Conservation (phyloP, 2,329 filamentous ascomycete species). For the Peltaster fructicola region DNA sequence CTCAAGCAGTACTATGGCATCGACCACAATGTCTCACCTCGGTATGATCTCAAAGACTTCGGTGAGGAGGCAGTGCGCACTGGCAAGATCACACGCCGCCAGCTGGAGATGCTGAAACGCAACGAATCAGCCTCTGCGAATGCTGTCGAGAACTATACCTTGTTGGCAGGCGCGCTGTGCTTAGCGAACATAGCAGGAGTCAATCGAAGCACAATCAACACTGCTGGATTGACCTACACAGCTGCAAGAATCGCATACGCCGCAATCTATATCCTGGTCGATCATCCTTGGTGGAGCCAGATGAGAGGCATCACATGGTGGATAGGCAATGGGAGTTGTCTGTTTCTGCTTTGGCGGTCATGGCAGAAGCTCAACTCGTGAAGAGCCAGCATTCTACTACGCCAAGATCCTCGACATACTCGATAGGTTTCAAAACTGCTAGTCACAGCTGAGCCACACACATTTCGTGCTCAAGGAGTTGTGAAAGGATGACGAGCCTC, state of each 20-base stretch:
- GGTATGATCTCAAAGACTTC: conserved; percentile 30
- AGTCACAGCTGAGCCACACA: too few species aligned
- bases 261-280: conserved; percentile 23
- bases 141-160: conserved; percentile 25
- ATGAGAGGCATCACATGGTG: conserved; percentile 26
- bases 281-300: conserved; percentile 18
- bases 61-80: conserved; percentile 19
- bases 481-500: too few species aligned
- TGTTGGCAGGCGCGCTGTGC: conserved; percentile 23
- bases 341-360: background rate
- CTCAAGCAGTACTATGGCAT: conserved; percentile 26
- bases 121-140: conserved; percentile 31
- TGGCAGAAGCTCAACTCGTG: too few species aligned
- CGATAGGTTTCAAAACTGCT: too few species aligned
- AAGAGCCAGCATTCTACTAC: too few species aligned
- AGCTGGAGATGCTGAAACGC: conserved; percentile 27
- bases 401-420: too few species aligned
- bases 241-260: conserved; percentile 25
- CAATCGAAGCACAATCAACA: conserved; percentile 20
- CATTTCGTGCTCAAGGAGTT: too few species aligned
- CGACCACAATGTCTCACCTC: conserved; percentile 31
- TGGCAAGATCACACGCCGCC: conserved; percentile 25
- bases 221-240: conserved; percentile 23
- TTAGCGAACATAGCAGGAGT: conserved; percentile 26
- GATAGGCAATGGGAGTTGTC: conserved; percentile 25